phyloP scores from a whole-genome alignment of 73 alveolate genomes.

The Paramecium pentaurelia region DNA sequence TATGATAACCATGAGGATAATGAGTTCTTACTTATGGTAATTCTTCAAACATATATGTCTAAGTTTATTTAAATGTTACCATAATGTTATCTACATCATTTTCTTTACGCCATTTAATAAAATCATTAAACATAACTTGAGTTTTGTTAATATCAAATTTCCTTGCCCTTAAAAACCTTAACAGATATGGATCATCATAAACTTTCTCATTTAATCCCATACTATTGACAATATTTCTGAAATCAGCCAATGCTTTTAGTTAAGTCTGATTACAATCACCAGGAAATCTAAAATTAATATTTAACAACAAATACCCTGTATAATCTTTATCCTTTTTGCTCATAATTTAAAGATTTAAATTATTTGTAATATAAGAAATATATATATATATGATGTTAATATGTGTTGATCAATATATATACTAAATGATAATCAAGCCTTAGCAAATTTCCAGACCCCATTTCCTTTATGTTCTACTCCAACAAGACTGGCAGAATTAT shows the following conservation, averaged over 20 bases:
- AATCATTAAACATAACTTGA: conserved; percentile 70
- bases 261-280: conserved; percentile 34
- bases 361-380: not conserved
- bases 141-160: conserved; percentile 75
- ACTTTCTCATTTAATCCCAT: not conserved
- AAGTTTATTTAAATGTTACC: not conserved
- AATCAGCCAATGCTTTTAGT: not conserved
- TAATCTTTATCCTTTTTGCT: conserved; percentile 40
- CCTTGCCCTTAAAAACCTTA: conserved; percentile 90
- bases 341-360: conserved; percentile 31
- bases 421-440: not conserved
- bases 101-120: conserved; percentile 71
- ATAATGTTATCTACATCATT: conserved; percentile 63
- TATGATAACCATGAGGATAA: conserved; percentile 82
- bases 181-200: conserved; percentile 80
- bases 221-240: not conserved
- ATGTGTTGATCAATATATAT: not conserved
- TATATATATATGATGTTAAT: not conserved
- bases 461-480: conserved; percentile 49
- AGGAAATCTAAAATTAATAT: not conserved
- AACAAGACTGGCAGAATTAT: not conserved
- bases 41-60: conserved; percentile 46
- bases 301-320: conserved; percentile 8
- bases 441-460: conserved; percentile 7
- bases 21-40: conserved; percentile 65